Base-by-base conservation (phyloP, 169 alveolate genomes). In the Babesia ovis region DNA sequence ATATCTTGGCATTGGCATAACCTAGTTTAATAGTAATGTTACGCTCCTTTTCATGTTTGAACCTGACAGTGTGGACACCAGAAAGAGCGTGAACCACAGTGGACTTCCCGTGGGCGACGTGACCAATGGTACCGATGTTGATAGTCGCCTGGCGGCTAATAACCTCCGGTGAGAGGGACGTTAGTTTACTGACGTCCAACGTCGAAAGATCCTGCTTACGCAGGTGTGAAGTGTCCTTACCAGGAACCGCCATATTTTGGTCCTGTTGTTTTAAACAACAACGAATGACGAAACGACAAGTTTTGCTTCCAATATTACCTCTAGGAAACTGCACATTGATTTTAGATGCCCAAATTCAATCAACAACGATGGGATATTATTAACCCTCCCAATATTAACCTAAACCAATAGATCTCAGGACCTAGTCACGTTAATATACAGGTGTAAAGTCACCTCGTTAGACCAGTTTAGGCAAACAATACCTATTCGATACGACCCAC, bases 101-200 rank as follows among this genome's bases (percentile, higher is more conserved):
- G 8, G 99, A 96, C 87, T 98, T 98, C n/a, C 99, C 99, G 85
- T 97, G 99, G 9, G 99, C 99, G 83, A 97, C 99, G 86, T 98
- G 99, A 8, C 99, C 99, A 75, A 98, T 98, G 42, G 99, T 98
- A 20, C 99, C 99, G 68, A 88, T 92, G 85, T 98, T 97, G 64
- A 97, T 95, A 34, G 99, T 96, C 1, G 99, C 99, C 86, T 97
- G 99, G 60, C 99, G 92, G 81, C 98, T 94, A 64, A 98, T 98
- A 37, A 98, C 99, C 84, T 98, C 99, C 23, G 97, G 98, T 20
- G 99, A 92, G 50, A 97, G 94, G 18, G 99, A 99, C 37, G 99
- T 96, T 57, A 98, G 86, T 72, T 79, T 86, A 56, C 94, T 70
- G 46, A 92, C 91, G 76, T 95, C 97, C 77, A 94, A 87, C 59